A percentile compares a stretch with the other conserved stretches of the same genome.
phyloP scores from a whole-genome alignment of 2,329 filamentous ascomycete species.

The Fusarium piperis region DNA sequence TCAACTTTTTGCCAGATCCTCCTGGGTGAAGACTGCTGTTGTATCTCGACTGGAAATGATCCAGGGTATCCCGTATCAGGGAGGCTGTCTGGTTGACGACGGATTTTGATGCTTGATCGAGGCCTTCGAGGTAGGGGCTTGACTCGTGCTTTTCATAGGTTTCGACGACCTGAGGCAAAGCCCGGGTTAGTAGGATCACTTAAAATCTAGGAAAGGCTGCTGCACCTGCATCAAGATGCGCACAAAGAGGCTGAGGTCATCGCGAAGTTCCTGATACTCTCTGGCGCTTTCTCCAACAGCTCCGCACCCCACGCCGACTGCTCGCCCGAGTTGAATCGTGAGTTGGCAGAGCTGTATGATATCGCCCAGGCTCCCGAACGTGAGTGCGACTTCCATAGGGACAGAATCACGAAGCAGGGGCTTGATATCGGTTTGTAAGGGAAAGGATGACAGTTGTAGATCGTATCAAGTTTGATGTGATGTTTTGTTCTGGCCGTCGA shows the following conservation, averaged over 20 bases:
- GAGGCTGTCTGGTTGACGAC: neutral
- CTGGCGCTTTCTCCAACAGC: neutral
- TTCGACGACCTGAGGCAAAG: neutral
- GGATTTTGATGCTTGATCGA: neutral
- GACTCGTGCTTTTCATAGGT: neutral
- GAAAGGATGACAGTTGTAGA: neutral
- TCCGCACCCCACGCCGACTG: neutral
- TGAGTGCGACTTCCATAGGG: neutral
- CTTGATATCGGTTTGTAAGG: neutral
- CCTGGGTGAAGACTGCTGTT: neutral
- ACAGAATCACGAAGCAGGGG: rapidly evolving
- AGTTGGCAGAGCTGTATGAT: neutral
- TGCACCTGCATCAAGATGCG: neutral
- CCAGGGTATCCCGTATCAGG: neutral
- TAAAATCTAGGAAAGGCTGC: neutral
- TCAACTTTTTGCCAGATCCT: neutral
- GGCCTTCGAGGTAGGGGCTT: neutral
- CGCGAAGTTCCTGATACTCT: neutral
- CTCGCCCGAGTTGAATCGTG: neutral
- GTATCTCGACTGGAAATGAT: neutral
- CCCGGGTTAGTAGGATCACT: neutral
- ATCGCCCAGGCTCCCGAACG: neutral
- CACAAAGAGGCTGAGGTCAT: neutral
- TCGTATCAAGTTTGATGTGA: neutral
- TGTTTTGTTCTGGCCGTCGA: neutral